phyloP scores from a whole-genome alignment of 2,329 filamentous ascomycete genomes.

The Cadophora malorum region DNA sequence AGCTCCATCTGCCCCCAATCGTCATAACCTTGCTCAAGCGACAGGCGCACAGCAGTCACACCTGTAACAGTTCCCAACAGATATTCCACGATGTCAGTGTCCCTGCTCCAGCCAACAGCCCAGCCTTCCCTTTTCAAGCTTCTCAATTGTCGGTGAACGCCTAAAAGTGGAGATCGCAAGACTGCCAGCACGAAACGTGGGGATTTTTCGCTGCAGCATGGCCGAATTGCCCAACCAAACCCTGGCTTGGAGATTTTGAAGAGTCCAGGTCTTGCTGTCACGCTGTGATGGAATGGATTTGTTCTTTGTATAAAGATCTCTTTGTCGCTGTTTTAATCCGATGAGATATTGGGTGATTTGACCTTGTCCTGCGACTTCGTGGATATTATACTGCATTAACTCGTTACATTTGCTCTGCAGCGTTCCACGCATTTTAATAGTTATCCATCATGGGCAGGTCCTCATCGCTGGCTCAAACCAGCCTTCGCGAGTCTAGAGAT shows the following conservation, averaged over 20 bases:
- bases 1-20: neutral
- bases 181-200: slow-evolving; percentile 15
- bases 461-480: neutral
- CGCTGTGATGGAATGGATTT: neutral
- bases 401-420: neutral
- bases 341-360: neutral
- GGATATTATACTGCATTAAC: neutral
- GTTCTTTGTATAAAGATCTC: slow-evolving; percentile 7
- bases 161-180: slow-evolving; percentile 3
- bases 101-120: slow-evolving; percentile 1
- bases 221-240: slow-evolving; percentile 1
- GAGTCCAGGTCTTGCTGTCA: slow-evolving; percentile 6
- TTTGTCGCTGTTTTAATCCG: neutral
- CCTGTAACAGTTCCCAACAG: neutral
- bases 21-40: neutral
- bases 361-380: neutral
- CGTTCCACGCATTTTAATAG: neutral
- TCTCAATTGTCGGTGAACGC: slow-evolving; percentile 12
- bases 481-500: neutral
- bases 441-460: neutral
- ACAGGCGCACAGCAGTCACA: neutral
- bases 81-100: slow-evolving; percentile 8
- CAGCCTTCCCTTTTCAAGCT: slow-evolving; percentile 6
- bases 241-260: neutral
- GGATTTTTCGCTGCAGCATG: slow-evolving; percentile 1